Base-by-base conservation (phyloP, 768 basidiomycete genomes). In the Tubosaeta sp. region DNA sequence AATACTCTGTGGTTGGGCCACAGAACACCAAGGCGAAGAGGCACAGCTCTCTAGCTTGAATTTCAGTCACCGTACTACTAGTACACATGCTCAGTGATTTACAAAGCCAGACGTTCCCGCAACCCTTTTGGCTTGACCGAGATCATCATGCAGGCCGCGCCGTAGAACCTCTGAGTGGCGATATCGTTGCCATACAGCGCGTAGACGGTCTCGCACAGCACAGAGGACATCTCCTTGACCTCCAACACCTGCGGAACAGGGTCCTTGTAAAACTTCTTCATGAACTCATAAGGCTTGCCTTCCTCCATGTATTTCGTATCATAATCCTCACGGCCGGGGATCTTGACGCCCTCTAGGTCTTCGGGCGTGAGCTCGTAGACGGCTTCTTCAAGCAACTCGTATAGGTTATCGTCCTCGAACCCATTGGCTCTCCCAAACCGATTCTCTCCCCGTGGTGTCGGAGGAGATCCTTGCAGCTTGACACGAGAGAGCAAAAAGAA, bases 201-300 rank as follows among this genome's bases (percentile, higher is more conserved):
- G 37, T 29, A 51, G 17, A 10, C 7, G 10, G 26, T 14, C 35
- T 45, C 43, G 17, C 27, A 51, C 14, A 17, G 35, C 22, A 56
- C 12, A 8, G 48, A 50, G 14, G 48, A 41, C 38, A 22, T 32
- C 16, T n/a, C 14, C 31, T 42, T 41, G 13, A 49, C 48, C 26
- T 44, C 50, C 50, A 50, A 37, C 34, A 50, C 33, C 34, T 50
- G 42, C 25, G 50, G 10, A 13, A 50, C 32, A 29, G 50, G 50
- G 12, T 50, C n/a, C 34, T 50, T 50, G 43, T 29, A 50, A 32
- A 29, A 48, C 9, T 34, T 34, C n/a, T 38, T 39, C 47, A 44
- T 32, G 22, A 38, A 43, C 7, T 1, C 1, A 14, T 19, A 16
- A 2, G 2, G 3, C 4, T 13, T 11, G 4, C 9, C 13, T n/a